Base-by-base conservation (phyloP, 495 filamentous ascomycete genomes). In the Hypoxylon lienhwacheense region DNA sequence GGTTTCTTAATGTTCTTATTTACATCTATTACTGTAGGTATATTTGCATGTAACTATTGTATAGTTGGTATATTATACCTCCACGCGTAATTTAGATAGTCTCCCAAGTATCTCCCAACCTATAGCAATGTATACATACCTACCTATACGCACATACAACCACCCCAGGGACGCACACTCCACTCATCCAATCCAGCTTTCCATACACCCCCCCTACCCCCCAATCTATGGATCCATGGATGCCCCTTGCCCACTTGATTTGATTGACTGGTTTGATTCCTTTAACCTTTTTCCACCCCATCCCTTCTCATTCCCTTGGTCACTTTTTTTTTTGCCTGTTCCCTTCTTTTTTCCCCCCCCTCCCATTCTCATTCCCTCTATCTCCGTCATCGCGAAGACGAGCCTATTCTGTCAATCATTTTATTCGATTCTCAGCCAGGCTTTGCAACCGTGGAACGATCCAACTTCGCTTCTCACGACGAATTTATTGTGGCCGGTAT, bases 381-480 rank as follows among this genome's bases (percentile, higher is more conserved):
- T 39, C 59, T 43, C 52, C 42, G 44, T 47, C 51, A 47, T 43
- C 50, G 59, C 53, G 44, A 52, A 59, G 59, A 55, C 57, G 63
- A 65, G 55, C 64, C 64, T 64, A 66, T 67, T 61, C 61, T 70
- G 56, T 58, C 61, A 59, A 64, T 64, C 56, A 51, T 55, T 64
- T 47, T 48, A 26, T 59, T 64, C 55, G 60, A 60, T 60, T 63
- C 59, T 63, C 53, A 63, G 53, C 59, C 44, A 58, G 53, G 53
- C 59, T 50, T 58, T 58, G 53, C 53, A 63, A 57, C 48, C 37
- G 59, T 57, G 59, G 59, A 53, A 63, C 59, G 59, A 63, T 55
- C 59, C 59, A 63, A 58, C 59, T 63, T 63, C 59, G 59, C 59
- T 63, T 63, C 53, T 49, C 49, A 63, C 59, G 53, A 63, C 59